phyloP scores from a whole-genome alignment of 1,284 basidiomycete species.

The Phenoliferia sp. region DNA sequence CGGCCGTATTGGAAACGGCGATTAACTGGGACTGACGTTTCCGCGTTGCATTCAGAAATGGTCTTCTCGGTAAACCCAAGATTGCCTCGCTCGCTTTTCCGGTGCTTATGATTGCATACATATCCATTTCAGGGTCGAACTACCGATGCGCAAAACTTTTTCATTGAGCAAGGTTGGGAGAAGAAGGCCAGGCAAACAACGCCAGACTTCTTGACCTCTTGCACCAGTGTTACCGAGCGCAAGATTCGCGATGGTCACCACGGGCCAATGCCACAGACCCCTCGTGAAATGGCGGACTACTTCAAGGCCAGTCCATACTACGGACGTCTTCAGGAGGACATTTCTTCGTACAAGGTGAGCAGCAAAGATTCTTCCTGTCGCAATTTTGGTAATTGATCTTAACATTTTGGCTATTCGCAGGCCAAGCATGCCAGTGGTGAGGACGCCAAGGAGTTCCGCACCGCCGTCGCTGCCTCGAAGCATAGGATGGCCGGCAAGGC shows the following conservation, averaged over 20 bases:
- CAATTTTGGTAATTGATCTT: too few relatives aligned
- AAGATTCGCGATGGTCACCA: neutral
- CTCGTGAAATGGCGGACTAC: constrained; percentile 34
- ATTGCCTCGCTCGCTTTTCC: neutral
- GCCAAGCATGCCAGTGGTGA: neutral
- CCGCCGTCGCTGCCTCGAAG: constrained; percentile 26
- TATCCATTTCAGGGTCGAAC: constrained; percentile 51
- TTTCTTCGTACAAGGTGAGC: constrained; percentile 34
- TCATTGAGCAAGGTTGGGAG: constrained; percentile 68
- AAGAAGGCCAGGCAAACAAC: constrained; percentile 59
- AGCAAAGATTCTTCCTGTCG: neutral
- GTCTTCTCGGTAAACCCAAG: constrained; percentile 69
- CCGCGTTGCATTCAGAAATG: too few relatives aligned
- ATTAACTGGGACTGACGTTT: too few relatives aligned
- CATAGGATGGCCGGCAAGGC: constrained; percentile 28
- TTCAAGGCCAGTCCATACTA: constrained; percentile 33
- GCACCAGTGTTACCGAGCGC: constrained; percentile 72
- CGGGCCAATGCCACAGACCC: constrained; percentile 30
- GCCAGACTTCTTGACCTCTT: constrained; percentile 64
- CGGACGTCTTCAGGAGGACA: constrained; percentile 32
- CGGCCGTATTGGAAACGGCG: too few relatives aligned
- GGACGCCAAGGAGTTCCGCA: constrained; percentile 9
- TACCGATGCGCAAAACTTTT: constrained; percentile 67
- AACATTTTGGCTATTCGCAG: neutral
- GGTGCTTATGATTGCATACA: neutral